These are phyloP conservation scores for Pugionium dolabratum DNA, from an alignment of 345 rosid genomes.

Conservation along the genomic window DNA sequence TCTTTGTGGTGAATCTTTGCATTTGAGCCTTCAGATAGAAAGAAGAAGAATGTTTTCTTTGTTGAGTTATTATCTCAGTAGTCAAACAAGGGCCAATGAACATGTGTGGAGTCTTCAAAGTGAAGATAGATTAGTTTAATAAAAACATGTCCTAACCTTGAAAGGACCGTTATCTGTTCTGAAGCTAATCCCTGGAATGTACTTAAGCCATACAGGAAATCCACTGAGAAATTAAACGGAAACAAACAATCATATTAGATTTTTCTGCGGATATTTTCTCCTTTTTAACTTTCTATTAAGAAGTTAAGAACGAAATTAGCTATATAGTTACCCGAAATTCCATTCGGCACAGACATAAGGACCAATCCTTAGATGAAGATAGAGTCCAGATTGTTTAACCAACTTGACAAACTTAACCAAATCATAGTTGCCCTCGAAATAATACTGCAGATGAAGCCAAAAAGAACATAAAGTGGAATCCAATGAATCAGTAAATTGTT, in stretches of 20 bases:
- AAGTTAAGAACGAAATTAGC: slow-evolving; percentile 13
- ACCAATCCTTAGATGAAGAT: slow-evolving; percentile 94
- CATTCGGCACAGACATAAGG: slow-evolving; percentile 99
- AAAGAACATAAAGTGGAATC: slow-evolving; percentile 29
- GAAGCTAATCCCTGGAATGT: slow-evolving; percentile 90
- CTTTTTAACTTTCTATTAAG: slow-evolving; percentile 11
- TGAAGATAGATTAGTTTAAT: slow-evolving; percentile 20
- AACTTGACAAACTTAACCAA: slow-evolving; percentile 86
- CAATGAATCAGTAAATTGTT: slow-evolving; percentile 22
- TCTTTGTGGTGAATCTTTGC: slow-evolving; percentile 86
- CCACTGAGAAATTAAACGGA: slow-evolving; percentile 61
- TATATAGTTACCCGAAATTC: slow-evolving; percentile 85
- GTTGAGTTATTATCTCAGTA: not conserved
- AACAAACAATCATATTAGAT: slow-evolving; percentile 16
- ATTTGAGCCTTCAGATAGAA: slow-evolving; percentile 63
- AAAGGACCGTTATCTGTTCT: slow-evolving; percentile 95
- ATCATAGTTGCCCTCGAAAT: slow-evolving; percentile 87
- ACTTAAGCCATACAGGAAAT: slow-evolving; percentile 99
- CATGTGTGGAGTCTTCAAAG: slow-evolving; percentile 33
- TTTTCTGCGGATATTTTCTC: no score
- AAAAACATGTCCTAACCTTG: slow-evolving; percentile 58
- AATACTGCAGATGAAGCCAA: slow-evolving; percentile 58
- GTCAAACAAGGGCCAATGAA: slow-evolving; percentile 32
- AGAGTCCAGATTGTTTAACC: slow-evolving; percentile 81
- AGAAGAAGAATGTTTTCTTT: not conserved